These are phyloP conservation scores for Aspergillus tanneri DNA, from an alignment of 2,329 filamentous ascomycete species.

Conservation along the genomic window DNA sequence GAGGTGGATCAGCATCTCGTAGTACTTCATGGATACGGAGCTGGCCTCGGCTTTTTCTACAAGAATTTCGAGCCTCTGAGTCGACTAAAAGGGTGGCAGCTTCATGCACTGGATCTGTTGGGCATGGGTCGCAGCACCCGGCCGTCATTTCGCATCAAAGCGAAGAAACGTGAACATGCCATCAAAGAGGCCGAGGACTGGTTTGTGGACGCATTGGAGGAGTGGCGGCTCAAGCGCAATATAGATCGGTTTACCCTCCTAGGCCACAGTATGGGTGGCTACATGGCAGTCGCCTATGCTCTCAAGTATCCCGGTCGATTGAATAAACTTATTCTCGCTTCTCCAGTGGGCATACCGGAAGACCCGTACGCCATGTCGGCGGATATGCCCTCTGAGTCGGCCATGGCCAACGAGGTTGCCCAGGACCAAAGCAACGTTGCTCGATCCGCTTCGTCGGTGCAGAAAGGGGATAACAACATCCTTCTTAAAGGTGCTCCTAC, in stretches of 20 bases:
- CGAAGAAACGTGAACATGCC: conserved; percentile 76
- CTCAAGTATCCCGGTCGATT: conserved; percentile 92
- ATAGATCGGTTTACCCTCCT: conserved; percentile 92
- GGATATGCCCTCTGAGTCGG: conserved; percentile 71
- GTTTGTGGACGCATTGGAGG: conserved; percentile 94
- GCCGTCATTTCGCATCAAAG: conserved; percentile 78
- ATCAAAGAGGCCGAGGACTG: conserved; percentile 88
- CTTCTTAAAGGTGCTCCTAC: conserved; percentile 43
- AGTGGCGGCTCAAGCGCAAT: conserved; percentile 85
- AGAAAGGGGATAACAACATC: conserved; percentile 52
- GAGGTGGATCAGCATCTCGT: conserved; percentile 80
- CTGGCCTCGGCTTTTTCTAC: conserved; percentile 96
- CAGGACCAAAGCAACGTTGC: conserved; percentile 63
- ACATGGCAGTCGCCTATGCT: conserved; percentile 91
- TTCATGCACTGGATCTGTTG: conserved; percentile 92
- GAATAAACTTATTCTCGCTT: conserved; percentile 94
- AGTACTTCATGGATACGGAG: conserved; percentile 95
- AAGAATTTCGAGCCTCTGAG: conserved; percentile 92
- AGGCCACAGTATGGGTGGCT: conserved; percentile 90
- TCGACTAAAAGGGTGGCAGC: conserved; percentile 74
- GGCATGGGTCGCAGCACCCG: conserved; percentile 89
- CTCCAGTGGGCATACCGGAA: conserved; percentile 90
- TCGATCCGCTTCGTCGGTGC: conserved; percentile 23
- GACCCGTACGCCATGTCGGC: conserved; percentile 85
- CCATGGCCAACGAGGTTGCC: conserved; percentile 73